Evolutionary conservation across 352 stramenopile species (phyloP).

Genomic region (Salisapilia sapeloensis): DNA sequence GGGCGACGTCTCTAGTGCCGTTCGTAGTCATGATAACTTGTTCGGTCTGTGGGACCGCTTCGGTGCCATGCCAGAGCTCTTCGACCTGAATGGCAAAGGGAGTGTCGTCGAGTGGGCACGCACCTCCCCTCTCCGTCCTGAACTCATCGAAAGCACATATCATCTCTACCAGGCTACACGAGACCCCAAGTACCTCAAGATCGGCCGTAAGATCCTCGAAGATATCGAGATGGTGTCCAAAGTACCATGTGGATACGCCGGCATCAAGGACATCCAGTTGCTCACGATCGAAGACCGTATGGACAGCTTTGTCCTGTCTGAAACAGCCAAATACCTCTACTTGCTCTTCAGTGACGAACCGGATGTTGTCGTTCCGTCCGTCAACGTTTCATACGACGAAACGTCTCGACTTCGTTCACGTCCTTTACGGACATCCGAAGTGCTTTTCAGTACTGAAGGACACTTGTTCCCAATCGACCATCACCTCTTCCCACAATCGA

Average conservation of each 20-base stretch:
- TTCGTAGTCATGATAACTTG: conserved; percentile 85
- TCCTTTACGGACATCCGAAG: conserved; percentile 38
- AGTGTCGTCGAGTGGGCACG: conserved; percentile 58
- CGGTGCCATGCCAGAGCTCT: conserved; percentile 89
- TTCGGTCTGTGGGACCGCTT: conserved; percentile 92
- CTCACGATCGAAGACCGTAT: conserved; percentile 91
- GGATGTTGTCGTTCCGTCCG: conserved; percentile 45
- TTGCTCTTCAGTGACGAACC: conserved; percentile 93
- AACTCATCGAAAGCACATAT: conserved; percentile 96
- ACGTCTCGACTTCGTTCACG: conserved; percentile 6
- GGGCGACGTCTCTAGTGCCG: conserved; percentile 82
- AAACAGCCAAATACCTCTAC: conserved; percentile 99
- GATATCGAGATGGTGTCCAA: conserved; percentile 76
- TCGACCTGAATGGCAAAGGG: conserved; percentile 49
- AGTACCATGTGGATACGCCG: conserved; percentile 87
- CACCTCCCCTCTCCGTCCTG: conserved; percentile 89
- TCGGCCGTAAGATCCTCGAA: conserved; percentile 74
- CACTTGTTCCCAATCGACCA: conserved; percentile 53
- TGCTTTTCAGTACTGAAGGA: conserved; percentile 73
- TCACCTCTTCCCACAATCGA: conserved; percentile 20
- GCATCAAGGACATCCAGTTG: conserved; percentile 81
- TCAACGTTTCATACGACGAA: neutral
- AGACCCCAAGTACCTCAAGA: conserved; percentile 81
- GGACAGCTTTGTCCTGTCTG: conserved; percentile 97
- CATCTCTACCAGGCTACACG: conserved; percentile 86